Evolutionary conservation across 2,329 filamentous ascomycete species (phyloP).

Genomic region (Trichoderma polysporum): DNA sequence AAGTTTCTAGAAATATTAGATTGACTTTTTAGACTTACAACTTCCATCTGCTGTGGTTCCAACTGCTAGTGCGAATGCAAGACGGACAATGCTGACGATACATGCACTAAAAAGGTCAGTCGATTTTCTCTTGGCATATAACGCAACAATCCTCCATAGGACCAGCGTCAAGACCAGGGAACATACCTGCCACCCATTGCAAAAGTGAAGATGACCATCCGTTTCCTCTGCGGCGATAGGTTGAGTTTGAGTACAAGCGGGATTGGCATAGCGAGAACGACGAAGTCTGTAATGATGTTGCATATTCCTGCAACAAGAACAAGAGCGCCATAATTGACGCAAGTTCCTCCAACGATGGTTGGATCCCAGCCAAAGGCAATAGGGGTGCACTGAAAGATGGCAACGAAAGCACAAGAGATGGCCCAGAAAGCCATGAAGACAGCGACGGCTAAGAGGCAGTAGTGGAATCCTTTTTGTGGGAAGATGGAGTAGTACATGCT

Average conservation of each 20-base stretch:
- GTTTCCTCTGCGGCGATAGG: slow-evolving; percentile 1
- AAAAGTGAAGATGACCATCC: slow-evolving; percentile 1
- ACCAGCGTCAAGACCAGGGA: too few relatives aligned
- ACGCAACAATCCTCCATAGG: not conserved
- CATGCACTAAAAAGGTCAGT: not conserved
- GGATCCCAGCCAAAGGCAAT: slow-evolving; percentile 18
- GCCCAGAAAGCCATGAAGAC: slow-evolving; percentile 25
- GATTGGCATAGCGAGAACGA: slow-evolving; percentile 9
- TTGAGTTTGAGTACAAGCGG: slow-evolving; percentile 14
- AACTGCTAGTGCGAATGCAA: not conserved
- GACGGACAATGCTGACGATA: slow-evolving; percentile 9
- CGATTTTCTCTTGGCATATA: not conserved
- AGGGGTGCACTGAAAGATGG: slow-evolving; percentile 27
- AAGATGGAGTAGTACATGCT: slow-evolving; percentile 4
- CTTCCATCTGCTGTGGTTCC: slow-evolving; percentile 3
- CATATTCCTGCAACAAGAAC: not conserved
- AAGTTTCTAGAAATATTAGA: not conserved
- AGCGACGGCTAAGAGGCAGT: slow-evolving; percentile 18
- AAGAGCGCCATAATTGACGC: slow-evolving; percentile 2
- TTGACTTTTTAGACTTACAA: not conserved
- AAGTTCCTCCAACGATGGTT: not conserved
- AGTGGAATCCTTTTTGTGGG: not conserved
- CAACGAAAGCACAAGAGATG: slow-evolving; percentile 24
- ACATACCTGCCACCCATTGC: slow-evolving; percentile 2
- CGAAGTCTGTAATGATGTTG: slow-evolving; percentile 8